Conservation (phyloP, 1,139 yeast species). For the Candida tunisiensis region DNA sequence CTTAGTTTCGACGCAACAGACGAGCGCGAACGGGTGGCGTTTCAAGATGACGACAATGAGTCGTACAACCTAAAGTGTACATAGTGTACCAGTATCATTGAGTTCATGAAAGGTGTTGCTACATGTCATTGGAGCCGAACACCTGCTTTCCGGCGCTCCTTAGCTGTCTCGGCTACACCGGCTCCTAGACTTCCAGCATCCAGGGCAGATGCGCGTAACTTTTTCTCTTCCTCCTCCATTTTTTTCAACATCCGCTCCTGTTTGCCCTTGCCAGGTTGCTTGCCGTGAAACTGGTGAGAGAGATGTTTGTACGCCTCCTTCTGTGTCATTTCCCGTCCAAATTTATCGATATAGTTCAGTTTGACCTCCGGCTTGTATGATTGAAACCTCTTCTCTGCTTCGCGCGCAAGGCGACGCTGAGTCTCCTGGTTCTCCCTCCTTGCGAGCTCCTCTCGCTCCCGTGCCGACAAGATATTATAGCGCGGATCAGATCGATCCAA, state of each 20-base stretch:
- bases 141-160: too few relatives aligned
- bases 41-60: too few relatives aligned
- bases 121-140: too few relatives aligned
- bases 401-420: conserved; percentile 14
- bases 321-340: conserved; percentile 43
- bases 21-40: too few relatives aligned
- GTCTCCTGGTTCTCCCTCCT: conserved; percentile 22
- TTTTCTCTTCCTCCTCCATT: conserved; percentile 18
- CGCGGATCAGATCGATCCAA: conserved; percentile 12
- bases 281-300: conserved; percentile 80
- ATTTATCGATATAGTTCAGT: conserved; percentile 50
- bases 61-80: too few relatives aligned
- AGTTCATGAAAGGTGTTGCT: too few relatives aligned
- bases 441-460: conserved; percentile 19
- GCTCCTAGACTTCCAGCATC: conserved; percentile 1
- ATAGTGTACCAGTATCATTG: too few relatives aligned
- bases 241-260: conserved; percentile 21
- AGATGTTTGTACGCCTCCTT: conserved; percentile 75
- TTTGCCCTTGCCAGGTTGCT: conserved; percentile 28
- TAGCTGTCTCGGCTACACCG: too few relatives aligned
- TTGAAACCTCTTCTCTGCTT: conserved; percentile 19
- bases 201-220: conserved; percentile 12
- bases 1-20: too few relatives aligned
- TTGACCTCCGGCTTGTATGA: conserved; percentile 48
- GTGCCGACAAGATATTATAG: conserved; percentile 14